Evolutionary conservation across 169 alveolate genomes (phyloP), one percentile per base, ranked within the genome.

Genomic region (Cyclospora cayetanensis): DNA sequence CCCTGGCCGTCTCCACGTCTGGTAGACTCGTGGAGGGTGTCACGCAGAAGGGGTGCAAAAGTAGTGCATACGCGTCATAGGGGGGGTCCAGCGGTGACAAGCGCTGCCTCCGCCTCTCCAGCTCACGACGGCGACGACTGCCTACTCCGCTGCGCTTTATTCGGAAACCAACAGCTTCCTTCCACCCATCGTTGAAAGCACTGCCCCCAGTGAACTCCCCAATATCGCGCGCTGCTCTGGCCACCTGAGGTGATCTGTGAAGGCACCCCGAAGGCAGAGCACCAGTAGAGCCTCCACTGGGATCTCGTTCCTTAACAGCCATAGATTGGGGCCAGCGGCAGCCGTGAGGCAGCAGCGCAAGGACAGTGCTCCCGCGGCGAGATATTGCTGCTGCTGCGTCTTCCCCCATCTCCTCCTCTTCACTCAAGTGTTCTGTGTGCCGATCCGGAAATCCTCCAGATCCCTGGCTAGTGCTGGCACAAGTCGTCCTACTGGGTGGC

Each of bases 51-150:
- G 85, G 85, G 25, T 74, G 85, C 85, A 74, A 42, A 41, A 74
- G 63, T 11, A 74, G 66, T 15, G 85, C 85, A 37, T 39, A 7
- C 37, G 65, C 63, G 66, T 74, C 85, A 25, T 74, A 74, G 37
- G 85, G 85, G 18, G 85, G 85, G 39, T 74, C 85, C 52, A 74
- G 55, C 35, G 85, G 85, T 4, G 85, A 74, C 85, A 74, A 41
- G 22, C 85, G 85, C 85, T 74, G 85, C 65, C 85, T 9, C 27
- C 52, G 55, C 66, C 66, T 11, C 41, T 20, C 65, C 43, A 31
- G n/a, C 42, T 29, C 66, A 11, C 85, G 85, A 37, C 85, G 29
- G 29, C 65, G 52, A 42, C 85, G 29, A 39, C 85, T 74, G 55
- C 85, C 25, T 15, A 27, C n/a, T 20, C 66, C 29, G 25, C 37